Base-by-base conservation (phyloP, 177 flowering plant genomes). In the Tripterygium wilfordii region DNA sequence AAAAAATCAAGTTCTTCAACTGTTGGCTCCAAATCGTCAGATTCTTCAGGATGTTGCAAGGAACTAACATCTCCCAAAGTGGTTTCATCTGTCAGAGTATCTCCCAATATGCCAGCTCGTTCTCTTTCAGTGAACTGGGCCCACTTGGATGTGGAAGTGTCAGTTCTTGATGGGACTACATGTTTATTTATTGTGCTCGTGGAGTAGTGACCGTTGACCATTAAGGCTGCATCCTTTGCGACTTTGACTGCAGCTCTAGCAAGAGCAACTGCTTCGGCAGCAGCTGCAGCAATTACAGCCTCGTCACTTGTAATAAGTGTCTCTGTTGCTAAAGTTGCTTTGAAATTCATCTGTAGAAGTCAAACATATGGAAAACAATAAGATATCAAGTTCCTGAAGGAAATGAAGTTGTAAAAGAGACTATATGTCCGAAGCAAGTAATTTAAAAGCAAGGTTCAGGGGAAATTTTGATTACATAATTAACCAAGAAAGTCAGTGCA, bases 261-360 rank as follows among this genome's bases (percentile, higher is more conserved):
- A 42, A 92, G 68, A 56, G 96, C 80, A 60, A 92, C 67, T 9
- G 96, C 96, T 69, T 88, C 95, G 39, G 90, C 84, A 45, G 96
- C 88, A 20, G 92, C 92, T 26, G 92, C 96, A 36, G 82, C 82
- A 51, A 91, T 69, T 18, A 69, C 65, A 35, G 94, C 87, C 48
- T 85, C 91, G 56, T 82, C 83, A 54, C 80, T 63, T 1, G 67
- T 66, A 42, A 80, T 61, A 60, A 79, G 75, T 45, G 60, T 55
- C 65, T 85, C 83, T 5, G 63, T 41, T 10, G 74, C 68, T 46
- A 79, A 70, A 43, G 65, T 58, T 53, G 74, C 58, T 48, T 51
- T 61, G 63, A 69, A 58, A 49, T 62, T 71, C 44, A 42, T 70
- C 94, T 88, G 80, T 40, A 26, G 17, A 23, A n/a, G n/a, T n/a